A percentile compares a stretch with the other conserved stretches of the same genome.
Evolutionary conservation across 2,329 filamentous ascomycete species (phyloP).

Genomic region (Fusarium sp.): DNA sequence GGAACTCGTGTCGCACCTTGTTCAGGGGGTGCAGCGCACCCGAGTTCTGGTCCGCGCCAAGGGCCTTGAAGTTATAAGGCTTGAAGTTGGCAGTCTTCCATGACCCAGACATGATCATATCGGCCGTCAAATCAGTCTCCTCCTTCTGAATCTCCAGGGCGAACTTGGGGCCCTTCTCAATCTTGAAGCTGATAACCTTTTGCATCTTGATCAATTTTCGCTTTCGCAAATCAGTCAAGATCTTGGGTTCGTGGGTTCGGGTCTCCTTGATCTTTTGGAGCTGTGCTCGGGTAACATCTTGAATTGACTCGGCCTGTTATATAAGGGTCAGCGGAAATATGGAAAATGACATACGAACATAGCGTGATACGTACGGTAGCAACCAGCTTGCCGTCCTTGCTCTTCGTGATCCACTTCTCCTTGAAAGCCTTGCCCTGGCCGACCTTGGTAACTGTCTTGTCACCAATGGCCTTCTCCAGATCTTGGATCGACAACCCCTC

Average conservation of each 20-base stretch:
- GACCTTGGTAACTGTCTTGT: constrained; percentile 78
- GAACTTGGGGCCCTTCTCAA: constrained; percentile 87
- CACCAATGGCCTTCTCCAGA: constrained; percentile 73
- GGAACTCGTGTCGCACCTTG: constrained; percentile 95
- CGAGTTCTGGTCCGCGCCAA: constrained; percentile 68
- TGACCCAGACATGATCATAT: constrained; percentile 86
- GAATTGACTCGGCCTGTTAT: constrained; percentile 72
- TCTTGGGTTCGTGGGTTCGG: constrained; percentile 77
- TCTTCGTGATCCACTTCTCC: constrained; percentile 74
- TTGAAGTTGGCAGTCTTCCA: constrained; percentile 96
- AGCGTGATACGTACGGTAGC: constrained; percentile 55
- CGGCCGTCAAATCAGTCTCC: constrained; percentile 92
- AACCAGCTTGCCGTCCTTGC: constrained; percentile 64
- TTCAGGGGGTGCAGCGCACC: constrained; percentile 77
- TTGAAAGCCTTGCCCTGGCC: constrained; percentile 97
- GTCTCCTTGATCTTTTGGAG: constrained; percentile 77
- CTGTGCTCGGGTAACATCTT: constrained; percentile 80
- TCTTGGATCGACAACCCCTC: constrained; percentile 85
- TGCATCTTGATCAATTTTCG: constrained; percentile 86
- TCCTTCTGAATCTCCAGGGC: constrained; percentile 89
- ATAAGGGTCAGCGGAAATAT: constrained; percentile 5
- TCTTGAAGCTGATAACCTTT: constrained; percentile 86
- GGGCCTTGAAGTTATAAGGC: constrained; percentile 78
- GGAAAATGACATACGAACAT: neutral
- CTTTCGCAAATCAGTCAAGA: constrained; percentile 85